phyloP scores from a whole-genome alignment of 305 asterid species.

The Fraxinus nigra region DNA sequence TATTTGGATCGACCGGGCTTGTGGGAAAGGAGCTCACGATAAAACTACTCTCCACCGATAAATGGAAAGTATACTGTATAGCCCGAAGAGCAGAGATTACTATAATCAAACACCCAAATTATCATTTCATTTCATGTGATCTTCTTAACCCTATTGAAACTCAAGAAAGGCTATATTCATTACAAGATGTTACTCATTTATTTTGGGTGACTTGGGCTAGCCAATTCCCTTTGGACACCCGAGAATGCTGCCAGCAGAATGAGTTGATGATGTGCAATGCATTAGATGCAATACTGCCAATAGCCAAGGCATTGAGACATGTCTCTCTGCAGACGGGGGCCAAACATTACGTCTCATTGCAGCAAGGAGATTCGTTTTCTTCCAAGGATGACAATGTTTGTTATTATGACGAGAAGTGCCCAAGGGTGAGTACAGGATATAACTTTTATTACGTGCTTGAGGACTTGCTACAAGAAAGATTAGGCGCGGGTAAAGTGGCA shows the following conservation, averaged over 20 bases:
- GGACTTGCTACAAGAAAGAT: conserved; percentile 60
- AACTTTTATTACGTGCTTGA: conserved; percentile 77
- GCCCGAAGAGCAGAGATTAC: conserved; percentile 42
- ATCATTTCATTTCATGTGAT: conserved; percentile 58
- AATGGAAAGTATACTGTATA: conserved; percentile 81
- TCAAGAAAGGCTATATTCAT: conserved; percentile 34
- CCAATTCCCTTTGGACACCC: conserved; percentile 54
- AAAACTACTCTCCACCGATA: conserved; percentile 39
- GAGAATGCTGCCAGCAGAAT: conserved; percentile 60
- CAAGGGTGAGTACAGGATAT: conserved; percentile 44
- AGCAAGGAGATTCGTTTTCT: conserved; percentile 12
- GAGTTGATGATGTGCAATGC: conserved; percentile 67
- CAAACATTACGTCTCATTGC: conserved; percentile 64
- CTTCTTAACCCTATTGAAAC: conserved; percentile 54
- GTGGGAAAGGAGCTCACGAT: conserved; percentile 79
- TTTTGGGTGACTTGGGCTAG: conserved; percentile 93
- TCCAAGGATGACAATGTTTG: not conserved
- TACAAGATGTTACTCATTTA: conserved; percentile 53
- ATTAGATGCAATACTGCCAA: conserved; percentile 48
- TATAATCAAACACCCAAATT: conserved; percentile 18
- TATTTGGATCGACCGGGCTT: conserved; percentile 79
- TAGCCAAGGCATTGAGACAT: conserved; percentile 45
- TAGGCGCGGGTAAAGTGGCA: conserved; percentile 34
- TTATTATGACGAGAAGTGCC: conserved; percentile 52
- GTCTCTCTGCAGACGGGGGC: conserved; percentile 79